These are phyloP conservation scores for Gloeopeniophorella convolvens DNA, from an alignment of 768 basidiomycete genomes.

Conservation along the genomic window DNA sequence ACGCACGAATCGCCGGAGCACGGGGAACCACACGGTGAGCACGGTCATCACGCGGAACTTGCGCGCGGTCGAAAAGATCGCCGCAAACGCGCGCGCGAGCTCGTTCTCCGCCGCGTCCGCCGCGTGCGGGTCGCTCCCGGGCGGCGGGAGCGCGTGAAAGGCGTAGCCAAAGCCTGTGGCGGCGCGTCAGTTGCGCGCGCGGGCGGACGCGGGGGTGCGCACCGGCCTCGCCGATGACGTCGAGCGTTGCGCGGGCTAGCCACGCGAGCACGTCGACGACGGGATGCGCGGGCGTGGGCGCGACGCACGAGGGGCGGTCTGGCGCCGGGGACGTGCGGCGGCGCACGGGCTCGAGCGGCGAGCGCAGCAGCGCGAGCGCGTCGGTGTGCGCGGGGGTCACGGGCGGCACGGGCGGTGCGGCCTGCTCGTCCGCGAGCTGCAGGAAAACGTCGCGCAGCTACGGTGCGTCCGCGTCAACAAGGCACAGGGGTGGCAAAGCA, in stretches of 20 bases:
- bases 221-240: conserved; percentile 73
- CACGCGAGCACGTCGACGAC: conserved; percentile 56
- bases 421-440: conserved; percentile 23
- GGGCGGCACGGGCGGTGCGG: background rate
- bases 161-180: conserved; percentile 46
- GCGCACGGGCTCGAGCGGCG: conserved; percentile 12
- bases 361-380: conserved; percentile 8
- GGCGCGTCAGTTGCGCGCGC: background rate
- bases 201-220: conserved; percentile 3
- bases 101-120: conserved; percentile 36
- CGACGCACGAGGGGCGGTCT: conserved; percentile 8
- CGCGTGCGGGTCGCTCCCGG: conserved; percentile 30
- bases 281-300: conserved; percentile 9
- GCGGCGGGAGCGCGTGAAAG: conserved; percentile 44
- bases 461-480: background rate
- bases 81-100: conserved; percentile 47
- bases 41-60: conserved; percentile 48
- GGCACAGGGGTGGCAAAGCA: background rate
- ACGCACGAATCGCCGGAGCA: conserved; percentile 48
- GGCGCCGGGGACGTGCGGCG: background rate
- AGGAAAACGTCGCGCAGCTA: conserved; percentile 45
- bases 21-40: conserved; percentile 52
- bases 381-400: background rate
- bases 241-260: conserved; percentile 63
- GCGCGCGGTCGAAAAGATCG: conserved; percentile 48